These are phyloP conservation scores for Aspergillus bridgeri DNA, from an alignment of 495 filamentous ascomycete species.

Conservation along the genomic window DNA sequence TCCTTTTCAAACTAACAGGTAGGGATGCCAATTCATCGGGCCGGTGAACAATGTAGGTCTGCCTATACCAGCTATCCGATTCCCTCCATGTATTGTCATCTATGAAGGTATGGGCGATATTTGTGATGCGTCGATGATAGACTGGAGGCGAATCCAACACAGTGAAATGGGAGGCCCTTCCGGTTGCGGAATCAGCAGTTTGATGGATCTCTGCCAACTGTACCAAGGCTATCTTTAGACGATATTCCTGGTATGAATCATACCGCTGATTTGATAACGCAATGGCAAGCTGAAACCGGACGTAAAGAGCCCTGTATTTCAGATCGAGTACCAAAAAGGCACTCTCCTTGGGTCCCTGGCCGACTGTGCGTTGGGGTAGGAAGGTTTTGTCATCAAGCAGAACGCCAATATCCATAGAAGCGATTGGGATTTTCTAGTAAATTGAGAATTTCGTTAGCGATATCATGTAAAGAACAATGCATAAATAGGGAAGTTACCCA, in stretches of 20 bases:
- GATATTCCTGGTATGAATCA: constrained; percentile 34
- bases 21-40: constrained; percentile 27
- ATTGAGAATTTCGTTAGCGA: neutral
- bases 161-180: constrained; percentile 51
- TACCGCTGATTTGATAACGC: constrained; percentile 11
- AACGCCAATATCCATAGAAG: constrained; percentile 33
- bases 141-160: constrained; percentile 61
- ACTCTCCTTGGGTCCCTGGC: constrained; percentile 1
- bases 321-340: constrained; percentile 27
- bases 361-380: constrained; percentile 29
- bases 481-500: constrained; percentile 17
- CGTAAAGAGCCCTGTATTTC: constrained; percentile 20
- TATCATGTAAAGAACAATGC: neutral
- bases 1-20: constrained; percentile 54
- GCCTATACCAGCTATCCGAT: constrained; percentile 69
- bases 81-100: constrained; percentile 56
- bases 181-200: constrained; percentile 25
- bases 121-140: constrained; percentile 54
- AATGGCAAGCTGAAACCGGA: constrained; percentile 26
- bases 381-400: constrained; percentile 26
- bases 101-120: constrained; percentile 38
- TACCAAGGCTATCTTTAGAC: constrained; percentile 60
- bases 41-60: constrained; percentile 63
- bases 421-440: constrained; percentile 27
- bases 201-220: constrained; percentile 58